Base-by-base conservation (phyloP, 2,329 filamentous ascomycete genomes). In the Colletotrichum filicis region DNA sequence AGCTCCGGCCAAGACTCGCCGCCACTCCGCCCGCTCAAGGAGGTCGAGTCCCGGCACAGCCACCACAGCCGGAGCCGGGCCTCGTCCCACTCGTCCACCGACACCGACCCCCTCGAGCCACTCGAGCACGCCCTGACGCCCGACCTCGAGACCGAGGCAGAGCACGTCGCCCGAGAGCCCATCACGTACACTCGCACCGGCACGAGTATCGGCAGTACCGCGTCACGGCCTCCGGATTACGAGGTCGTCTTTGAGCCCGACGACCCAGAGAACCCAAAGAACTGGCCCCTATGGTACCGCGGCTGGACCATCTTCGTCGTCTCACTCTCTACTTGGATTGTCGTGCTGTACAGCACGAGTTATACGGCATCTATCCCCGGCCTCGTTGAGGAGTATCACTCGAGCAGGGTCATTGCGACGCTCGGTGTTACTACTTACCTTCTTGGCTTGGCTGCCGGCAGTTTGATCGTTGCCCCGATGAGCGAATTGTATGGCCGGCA, bases 391-490 rank as follows among this genome's bases (percentile, higher is more conserved):
- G 92, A 94, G 64, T 96, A 95, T 76, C 82, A 87, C 49, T 85
- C 90, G 22, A 79, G 84, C 16, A 86, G 89, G 42, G 91, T 90
- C 0, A 81, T 92, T n/a, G 88, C 92, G 0, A 93, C 94, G 0
- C 84, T 97, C 3, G 94, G 94, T 5, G 85, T 97, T 57, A 97
- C 94, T 0, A 92, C 92, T 0, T 97, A 97, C 79, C 86, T 97
- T 9, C 80, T 94, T 28, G 94, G 94, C 5, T 87, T 97, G 59
- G 94, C 93, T 0, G 81, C 87, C 1, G 94, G 94, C 1, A 92
- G 90, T 42, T 83, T 97, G 71, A 83, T 97, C 35, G 86, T 95
- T 55, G 94, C 94, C 1, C 94, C 94, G 0, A 82, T 96, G 63
- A 91, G 89, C 74, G 92, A 94, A 82, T 87, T 94, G 77, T 93